Evolutionary conservation across 2,329 filamentous ascomycete genomes (phyloP), one percentile per base, ranked within the genome.

Genomic region (Macrophomina tecta): DNA sequence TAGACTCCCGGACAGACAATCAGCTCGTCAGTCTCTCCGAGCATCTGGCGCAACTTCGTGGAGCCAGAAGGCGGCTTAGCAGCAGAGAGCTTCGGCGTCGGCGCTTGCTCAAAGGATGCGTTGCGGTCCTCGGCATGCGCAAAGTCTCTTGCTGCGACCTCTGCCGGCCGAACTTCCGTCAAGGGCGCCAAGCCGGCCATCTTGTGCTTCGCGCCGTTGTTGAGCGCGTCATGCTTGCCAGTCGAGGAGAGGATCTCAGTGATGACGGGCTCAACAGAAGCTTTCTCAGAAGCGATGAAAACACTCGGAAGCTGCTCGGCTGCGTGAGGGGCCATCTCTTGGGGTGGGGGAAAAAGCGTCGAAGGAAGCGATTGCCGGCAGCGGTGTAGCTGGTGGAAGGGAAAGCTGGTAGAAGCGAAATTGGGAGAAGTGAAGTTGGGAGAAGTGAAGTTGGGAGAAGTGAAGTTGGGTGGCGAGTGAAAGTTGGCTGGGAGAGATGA

Each of bases 21-120:
- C 2, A 23, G 23, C 23, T 23, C 23, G 23, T 23, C 70, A 1
- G 72, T 71, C 65, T 77, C 72, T 3, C 71, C 73, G 16, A 78
- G 64, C 74, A 78, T 73, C 9, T 56, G 62, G 23, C 76, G 70
- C 18, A 78, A 58, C 49, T 42, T 55, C 4, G 32, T 34, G 5
- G 66, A 18, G 5, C 23, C 65, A 7, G 65, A 32, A 12, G 48
- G 62, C 14, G 42, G 45, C 14, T 30, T 23, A n/a, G 8, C 40
- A 3, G 55, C 4, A 8, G 55, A 46, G 7, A 60, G 38, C 34
- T 18, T 46, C 11, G 55, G 55, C 14, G 30, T 58, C 11, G 36
- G 53, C 11, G 36, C 0, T 11, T 45, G 38, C 11, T 53, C 30
- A 4, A 14, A 5, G 11, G 40, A 5, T 12, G n/a, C 18, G 4